These are phyloP conservation scores for Aureobasidium sp. DNA, from an alignment of 2,329 filamentous ascomycete species.

Conservation along the genomic window DNA sequence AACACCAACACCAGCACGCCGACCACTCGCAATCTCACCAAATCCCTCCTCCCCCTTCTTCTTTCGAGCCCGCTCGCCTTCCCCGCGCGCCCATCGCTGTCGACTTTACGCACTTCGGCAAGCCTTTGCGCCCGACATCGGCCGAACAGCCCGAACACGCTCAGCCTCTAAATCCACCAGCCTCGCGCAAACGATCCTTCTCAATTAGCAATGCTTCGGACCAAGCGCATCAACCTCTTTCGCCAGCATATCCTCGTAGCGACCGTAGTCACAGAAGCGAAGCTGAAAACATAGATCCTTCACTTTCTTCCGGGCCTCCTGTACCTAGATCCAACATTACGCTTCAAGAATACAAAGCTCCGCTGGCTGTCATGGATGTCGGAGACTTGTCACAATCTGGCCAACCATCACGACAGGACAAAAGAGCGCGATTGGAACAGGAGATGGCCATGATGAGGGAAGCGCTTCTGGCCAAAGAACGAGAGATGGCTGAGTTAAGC, in stretches of 20 bases:
- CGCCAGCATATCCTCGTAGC: slow-evolving; percentile 18
- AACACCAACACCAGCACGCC: background rate
- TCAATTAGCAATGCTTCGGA: slow-evolving; percentile 45
- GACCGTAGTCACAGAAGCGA: slow-evolving; percentile 11
- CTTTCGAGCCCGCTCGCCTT: slow-evolving; percentile 5
- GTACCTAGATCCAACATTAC: background rate
- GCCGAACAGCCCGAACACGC: slow-evolving; percentile 15
- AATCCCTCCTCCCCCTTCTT: background rate
- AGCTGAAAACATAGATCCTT: slow-evolving; percentile 25
- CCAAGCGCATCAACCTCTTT: background rate
- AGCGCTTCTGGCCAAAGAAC: slow-evolving; percentile 63
- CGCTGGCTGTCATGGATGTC: slow-evolving; percentile 26
- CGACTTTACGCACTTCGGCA: slow-evolving; percentile 26
- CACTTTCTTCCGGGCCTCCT: slow-evolving; percentile 23
- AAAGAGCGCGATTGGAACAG: slow-evolving; percentile 55
- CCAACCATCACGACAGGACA: slow-evolving; percentile 39
- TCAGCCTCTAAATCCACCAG: background rate
- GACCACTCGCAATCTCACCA: slow-evolving; percentile 3
- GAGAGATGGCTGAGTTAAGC: slow-evolving; percentile 49
- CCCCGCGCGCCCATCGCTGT: slow-evolving; percentile 18
- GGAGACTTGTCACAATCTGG: slow-evolving; percentile 19
- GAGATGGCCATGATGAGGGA: slow-evolving; percentile 72
- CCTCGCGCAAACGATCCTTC: slow-evolving; percentile 55
- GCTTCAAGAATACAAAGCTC: slow-evolving; percentile 21
- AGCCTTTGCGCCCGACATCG: background rate